Base-by-base conservation (phyloP, 2,329 filamentous ascomycete species). In the Teratosphaeria gauchensis region DNA sequence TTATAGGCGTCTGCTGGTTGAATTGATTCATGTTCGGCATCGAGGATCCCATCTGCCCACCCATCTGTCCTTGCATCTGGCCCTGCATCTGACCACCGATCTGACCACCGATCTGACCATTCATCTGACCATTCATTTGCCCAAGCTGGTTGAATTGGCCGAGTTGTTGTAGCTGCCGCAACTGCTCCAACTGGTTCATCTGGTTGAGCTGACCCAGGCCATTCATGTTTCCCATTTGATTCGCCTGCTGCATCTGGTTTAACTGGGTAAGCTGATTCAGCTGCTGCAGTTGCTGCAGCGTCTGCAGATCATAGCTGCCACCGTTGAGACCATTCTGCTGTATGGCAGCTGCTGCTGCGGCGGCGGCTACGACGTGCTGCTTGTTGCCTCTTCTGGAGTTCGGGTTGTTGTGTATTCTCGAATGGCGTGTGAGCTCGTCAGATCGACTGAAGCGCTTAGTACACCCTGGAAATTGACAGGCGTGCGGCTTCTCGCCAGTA, bases 371-470 rank as follows among this genome's bases (percentile, higher is more conserved):
- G 61, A 81, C 80, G 71, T 85, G 80, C 61, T 85, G 84, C 80
- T 96, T 96, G 81, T 95, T 95, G 65, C 90, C 92, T 71, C 92
- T 82, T 72, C 94, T 83, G 59, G 92, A 96, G 81, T 97, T 97
- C 60, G 94, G 92, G 77, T 97, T 99, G 84, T 90, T 96, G 83
- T 99, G 92, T 78, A 99, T 99, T 74, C 92, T 85, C 73, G 92
- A 96, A 77, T 99, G 92, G 62, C 92, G 87, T 62, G 94, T 99
- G 67, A 99, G 82, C 77, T 99, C 92, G 72, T 99, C 92, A 12
- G 92, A 96, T 64, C 92, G 87, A 64, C 90, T 95, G 79, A 99
- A 97, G 70, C 92, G 90, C 78, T 97, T 97, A 68, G 89, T 92
- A 84, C 92, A 97, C 68, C 92, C 91, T 3, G 90, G 91, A 71